Evolutionary conservation across 1,139 yeast species (phyloP).

Genomic region (Lodderomyces margitis): DNA sequence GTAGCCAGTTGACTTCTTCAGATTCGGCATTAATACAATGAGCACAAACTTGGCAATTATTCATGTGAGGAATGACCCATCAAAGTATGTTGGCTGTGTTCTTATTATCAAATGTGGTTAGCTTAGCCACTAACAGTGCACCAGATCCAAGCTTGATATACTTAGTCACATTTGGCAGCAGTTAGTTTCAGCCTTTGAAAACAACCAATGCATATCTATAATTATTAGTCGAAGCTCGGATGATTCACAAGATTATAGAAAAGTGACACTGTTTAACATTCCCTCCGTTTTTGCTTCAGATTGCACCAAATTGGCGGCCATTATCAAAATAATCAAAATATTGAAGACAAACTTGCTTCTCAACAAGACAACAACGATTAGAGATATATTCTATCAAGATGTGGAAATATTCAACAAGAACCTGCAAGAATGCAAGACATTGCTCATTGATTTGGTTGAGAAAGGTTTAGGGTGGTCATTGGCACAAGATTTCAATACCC

Average conservation of each 20-base stretch:
- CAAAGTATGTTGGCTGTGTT: conserved; percentile 9
- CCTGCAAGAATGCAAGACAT: conserved; percentile 46
- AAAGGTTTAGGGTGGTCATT: conserved; percentile 24
- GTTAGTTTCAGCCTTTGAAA: conserved; percentile 4
- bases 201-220: conserved; percentile 1
- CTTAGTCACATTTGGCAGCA: conserved; percentile 11
- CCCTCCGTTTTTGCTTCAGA: not conserved
- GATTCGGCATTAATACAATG: not conserved
- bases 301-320: conserved; percentile 14
- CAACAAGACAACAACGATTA: conserved; percentile 40
- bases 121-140: not conserved
- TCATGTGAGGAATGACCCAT: conserved; percentile 1
- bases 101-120: too few species aligned
- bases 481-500: conserved; percentile 38
- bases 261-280: not conserved
- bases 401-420: conserved; percentile 47
- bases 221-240: not conserved
- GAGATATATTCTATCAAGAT: conserved; percentile 69
- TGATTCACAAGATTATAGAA: not conserved
- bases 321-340: conserved; percentile 22
- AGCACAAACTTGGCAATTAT: not conserved
- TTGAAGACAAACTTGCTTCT: conserved; percentile 10
- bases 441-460: conserved; percentile 35
- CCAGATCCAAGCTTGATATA: conserved; percentile 8
- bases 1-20: too few species aligned